Conservation (phyloP, 805 yeast genomes). For the Wickerhamomyces ciferrii region DNA sequence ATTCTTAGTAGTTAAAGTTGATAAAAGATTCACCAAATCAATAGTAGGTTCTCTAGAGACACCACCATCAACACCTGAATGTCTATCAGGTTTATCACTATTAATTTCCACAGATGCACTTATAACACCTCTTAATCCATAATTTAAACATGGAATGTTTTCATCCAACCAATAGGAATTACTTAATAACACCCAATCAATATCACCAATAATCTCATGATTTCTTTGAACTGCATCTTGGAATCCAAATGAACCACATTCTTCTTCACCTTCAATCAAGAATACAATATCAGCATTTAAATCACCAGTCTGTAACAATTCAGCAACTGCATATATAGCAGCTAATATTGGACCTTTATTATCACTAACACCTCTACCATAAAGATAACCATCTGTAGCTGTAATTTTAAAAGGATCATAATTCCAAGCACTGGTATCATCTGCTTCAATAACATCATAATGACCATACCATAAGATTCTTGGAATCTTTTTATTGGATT, state of each 20-base stretch:
- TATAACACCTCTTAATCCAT: conserved; percentile 90
- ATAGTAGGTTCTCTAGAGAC: conserved; percentile 82
- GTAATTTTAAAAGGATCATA: conserved; percentile 75
- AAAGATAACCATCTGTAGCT: conserved; percentile 77
- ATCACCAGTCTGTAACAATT: conserved; percentile 43
- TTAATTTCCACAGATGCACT: conserved; percentile 68
- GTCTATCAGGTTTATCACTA: conserved; percentile 81
- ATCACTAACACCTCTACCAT: conserved; percentile 91
- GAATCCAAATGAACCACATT: conserved; percentile 86
- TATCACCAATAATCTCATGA: conserved; percentile 50
- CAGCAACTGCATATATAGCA: conserved; percentile 82
- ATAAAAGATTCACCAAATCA: conserved; percentile 70
- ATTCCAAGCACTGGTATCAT: conserved; percentile 56
- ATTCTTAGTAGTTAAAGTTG: conserved; percentile 53
- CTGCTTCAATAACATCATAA: conserved; percentile 89
- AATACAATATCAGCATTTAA: conserved; percentile 74
- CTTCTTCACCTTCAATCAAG: conserved; percentile 93
- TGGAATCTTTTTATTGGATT: conserved; percentile 19
- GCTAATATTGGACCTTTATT: conserved; percentile 93
- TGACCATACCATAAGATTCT: conserved; percentile 89
- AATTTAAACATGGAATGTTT: conserved; percentile 82
- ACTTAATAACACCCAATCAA: conserved; percentile 87
- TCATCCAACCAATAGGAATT: conserved; percentile 95
- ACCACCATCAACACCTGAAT: conserved; percentile 97
- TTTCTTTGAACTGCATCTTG: conserved; percentile 54